Evolutionary conservation across 495 filamentous ascomycete genomes (phyloP).

Genomic region (Podospora tetraspora): DNA sequence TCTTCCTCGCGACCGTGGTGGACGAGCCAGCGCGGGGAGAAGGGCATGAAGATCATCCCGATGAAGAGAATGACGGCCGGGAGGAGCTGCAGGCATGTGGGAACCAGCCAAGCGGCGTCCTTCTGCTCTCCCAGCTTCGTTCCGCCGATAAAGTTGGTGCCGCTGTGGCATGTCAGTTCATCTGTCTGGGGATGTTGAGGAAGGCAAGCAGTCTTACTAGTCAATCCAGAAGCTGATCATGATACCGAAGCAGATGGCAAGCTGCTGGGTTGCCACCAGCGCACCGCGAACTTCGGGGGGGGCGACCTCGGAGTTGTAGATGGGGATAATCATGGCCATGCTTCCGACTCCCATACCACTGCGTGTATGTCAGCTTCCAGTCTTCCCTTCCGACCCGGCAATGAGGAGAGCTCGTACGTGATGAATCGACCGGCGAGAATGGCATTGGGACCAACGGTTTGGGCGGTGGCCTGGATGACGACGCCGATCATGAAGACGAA

Average conservation of each 20-base stretch:
- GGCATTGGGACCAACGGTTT: slow-evolving; percentile 47
- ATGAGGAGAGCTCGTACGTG: slow-evolving; percentile 39
- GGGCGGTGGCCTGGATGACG: slow-evolving; percentile 63
- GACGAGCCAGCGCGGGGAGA: slow-evolving; percentile 74
- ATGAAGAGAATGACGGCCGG: slow-evolving; percentile 56
- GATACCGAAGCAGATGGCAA: slow-evolving; percentile 79
- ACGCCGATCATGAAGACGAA: slow-evolving; percentile 73
- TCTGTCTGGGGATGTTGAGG: not conserved
- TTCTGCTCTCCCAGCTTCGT: slow-evolving; percentile 53
- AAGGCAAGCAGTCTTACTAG: slow-evolving; percentile 38
- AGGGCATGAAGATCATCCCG: slow-evolving; percentile 78
- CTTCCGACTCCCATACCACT: slow-evolving; percentile 65
- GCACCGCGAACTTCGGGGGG: slow-evolving; percentile 59
- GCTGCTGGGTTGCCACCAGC: slow-evolving; percentile 71
- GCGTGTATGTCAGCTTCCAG: not conserved
- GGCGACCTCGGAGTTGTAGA: slow-evolving; percentile 67
- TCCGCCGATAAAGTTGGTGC: slow-evolving; percentile 74
- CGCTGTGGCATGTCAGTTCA: slow-evolving; percentile 26
- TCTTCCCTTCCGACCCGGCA: not conserved
- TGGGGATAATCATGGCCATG: slow-evolving; percentile 60
- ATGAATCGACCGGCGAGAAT: slow-evolving; percentile 74
- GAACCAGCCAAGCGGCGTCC: slow-evolving; percentile 64
- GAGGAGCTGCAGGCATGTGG: slow-evolving; percentile 57
- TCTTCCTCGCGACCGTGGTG: slow-evolving; percentile 70
- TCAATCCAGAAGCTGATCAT: slow-evolving; percentile 83